A percentile compares a stretch with the other conserved stretches of the same genome.
Conservation (phyloP, 2,329 filamentous ascomycete species). For the Colletotrichum zoysiae region DNA sequence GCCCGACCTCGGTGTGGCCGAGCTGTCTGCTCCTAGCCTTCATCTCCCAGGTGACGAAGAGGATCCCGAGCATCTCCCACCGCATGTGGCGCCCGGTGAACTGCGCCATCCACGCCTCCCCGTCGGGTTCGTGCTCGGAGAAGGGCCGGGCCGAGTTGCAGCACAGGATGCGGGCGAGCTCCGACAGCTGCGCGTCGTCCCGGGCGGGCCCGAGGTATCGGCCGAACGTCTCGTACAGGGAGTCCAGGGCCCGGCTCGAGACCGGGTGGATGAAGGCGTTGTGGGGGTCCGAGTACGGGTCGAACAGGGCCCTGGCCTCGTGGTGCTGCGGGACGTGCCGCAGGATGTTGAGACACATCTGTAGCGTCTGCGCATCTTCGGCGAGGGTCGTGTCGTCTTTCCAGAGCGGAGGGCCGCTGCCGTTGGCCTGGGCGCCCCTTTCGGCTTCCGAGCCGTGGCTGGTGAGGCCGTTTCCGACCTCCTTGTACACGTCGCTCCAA, state of each 20-base stretch:
- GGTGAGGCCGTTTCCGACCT: constrained; percentile 55
- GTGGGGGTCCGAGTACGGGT: constrained; percentile 38
- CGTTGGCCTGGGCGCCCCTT: constrained; percentile 44
- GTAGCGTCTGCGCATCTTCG: constrained; percentile 43
- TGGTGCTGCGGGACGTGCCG: constrained; percentile 49
- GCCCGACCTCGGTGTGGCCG: constrained; percentile 5
- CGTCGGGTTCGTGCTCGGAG: constrained; percentile 31
- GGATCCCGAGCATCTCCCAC: constrained; percentile 40
- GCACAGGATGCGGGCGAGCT: constrained; percentile 44
- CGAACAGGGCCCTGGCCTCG: constrained; percentile 33
- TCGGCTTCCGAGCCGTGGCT: neutral
- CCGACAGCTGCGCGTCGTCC: constrained; percentile 25
- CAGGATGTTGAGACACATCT: constrained; percentile 56
- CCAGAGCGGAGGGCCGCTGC: constrained; percentile 46
- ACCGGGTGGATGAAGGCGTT: constrained; percentile 44
- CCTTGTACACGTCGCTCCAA: constrained; percentile 57
- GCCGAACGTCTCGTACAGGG: constrained; percentile 43
- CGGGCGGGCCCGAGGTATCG: constrained; percentile 42
- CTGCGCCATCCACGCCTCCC: constrained; percentile 33
- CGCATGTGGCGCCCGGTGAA: constrained; percentile 19
- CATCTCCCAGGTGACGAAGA: constrained; percentile 42
- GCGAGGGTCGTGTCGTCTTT: neutral
- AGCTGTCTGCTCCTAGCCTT: constrained; percentile 18
- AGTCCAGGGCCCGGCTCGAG: constrained; percentile 27
- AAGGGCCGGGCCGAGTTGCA: constrained; percentile 43